A percentile compares a stretch with the other conserved stretches of the same genome.
Conservation (phyloP, 805 yeast genomes). For the Wickerhamomyces hampshirensis region DNA sequence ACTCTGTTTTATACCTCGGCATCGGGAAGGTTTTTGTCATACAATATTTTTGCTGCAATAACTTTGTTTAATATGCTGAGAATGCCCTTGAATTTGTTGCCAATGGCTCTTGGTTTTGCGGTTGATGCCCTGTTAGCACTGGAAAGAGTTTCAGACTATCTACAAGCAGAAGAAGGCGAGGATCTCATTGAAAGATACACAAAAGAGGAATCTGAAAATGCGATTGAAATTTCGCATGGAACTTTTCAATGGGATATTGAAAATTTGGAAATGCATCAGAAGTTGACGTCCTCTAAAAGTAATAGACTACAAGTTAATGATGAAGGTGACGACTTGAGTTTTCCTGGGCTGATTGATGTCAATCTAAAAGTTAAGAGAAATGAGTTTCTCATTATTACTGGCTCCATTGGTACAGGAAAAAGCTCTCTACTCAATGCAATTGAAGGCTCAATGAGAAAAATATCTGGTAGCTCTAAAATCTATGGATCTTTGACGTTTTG, state of each 20-base stretch:
- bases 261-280: constrained; percentile 10
- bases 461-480: constrained; percentile 44
- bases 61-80: constrained; percentile 62
- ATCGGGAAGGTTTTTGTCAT: constrained; percentile 38
- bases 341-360: constrained; percentile 43
- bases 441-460: constrained; percentile 63
- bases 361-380: constrained; percentile 52
- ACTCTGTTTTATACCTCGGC: constrained; percentile 44
- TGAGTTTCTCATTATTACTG: constrained; percentile 72
- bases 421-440: constrained; percentile 67
- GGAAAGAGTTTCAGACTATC: constrained; percentile 42
- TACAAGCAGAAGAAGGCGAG: constrained; percentile 38
- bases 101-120: constrained; percentile 57
- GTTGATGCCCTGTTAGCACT: constrained; percentile 60
- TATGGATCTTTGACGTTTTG: constrained; percentile 50
- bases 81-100: constrained; percentile 58
- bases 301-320: constrained; percentile 5
- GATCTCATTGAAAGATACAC: constrained; percentile 22
- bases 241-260: constrained; percentile 51
- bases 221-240: constrained; percentile 42
- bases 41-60: constrained; percentile 65
- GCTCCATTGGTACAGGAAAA: constrained; percentile 81
- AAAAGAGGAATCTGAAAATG: constrained; percentile 36
- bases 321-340: constrained; percentile 21
- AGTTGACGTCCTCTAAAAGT: neutral